Evolutionary conservation across 1,139 yeast species (phyloP).

Genomic region (Scheffersomyces insectosa): DNA sequence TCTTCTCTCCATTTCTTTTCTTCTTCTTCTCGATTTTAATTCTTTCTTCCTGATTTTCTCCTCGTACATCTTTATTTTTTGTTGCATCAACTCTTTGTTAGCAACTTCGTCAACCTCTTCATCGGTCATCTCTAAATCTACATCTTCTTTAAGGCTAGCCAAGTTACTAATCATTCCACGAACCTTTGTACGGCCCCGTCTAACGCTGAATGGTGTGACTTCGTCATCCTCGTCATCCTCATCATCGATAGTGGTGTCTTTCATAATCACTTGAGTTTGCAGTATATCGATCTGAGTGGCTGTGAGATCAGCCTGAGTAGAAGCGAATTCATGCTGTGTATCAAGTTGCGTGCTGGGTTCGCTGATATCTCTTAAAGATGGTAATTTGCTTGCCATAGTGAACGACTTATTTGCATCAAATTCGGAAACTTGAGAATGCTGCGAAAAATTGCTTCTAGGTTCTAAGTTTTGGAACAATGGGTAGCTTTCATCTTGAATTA

Average conservation of each 20-base stretch:
- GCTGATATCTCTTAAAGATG: slow-evolving; percentile 26
- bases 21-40: slow-evolving; percentile 35
- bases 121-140: slow-evolving; percentile 1
- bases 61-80: slow-evolving; percentile 36
- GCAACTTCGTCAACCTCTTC: slow-evolving; percentile 19
- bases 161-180: slow-evolving; percentile 13
- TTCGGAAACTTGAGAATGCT: slow-evolving; percentile 6
- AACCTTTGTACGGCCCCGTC: slow-evolving; percentile 24
- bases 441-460: slow-evolving; percentile 19
- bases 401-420: slow-evolving; percentile 5
- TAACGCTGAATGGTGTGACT: slow-evolving; percentile 28
- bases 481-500: slow-evolving; percentile 4
- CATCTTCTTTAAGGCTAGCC: slow-evolving; percentile 13
- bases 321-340: slow-evolving; percentile 5
- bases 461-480: slow-evolving; percentile 34
- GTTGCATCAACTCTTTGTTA: slow-evolving; percentile 29
- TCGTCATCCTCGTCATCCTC: slow-evolving; percentile 28
- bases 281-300: slow-evolving; percentile 18
- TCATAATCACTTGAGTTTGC: slow-evolving; percentile 5
- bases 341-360: slow-evolving; percentile 7
- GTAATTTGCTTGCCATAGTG: slow-evolving; percentile 10
- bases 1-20: slow-evolving; percentile 51
- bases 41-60: slow-evolving; percentile 41
- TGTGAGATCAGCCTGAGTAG: slow-evolving; percentile 18
- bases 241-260: slow-evolving; percentile 4